Conservation (phyloP, 2,329 filamentous ascomycete genomes). For the Cercospora sp. region DNA sequence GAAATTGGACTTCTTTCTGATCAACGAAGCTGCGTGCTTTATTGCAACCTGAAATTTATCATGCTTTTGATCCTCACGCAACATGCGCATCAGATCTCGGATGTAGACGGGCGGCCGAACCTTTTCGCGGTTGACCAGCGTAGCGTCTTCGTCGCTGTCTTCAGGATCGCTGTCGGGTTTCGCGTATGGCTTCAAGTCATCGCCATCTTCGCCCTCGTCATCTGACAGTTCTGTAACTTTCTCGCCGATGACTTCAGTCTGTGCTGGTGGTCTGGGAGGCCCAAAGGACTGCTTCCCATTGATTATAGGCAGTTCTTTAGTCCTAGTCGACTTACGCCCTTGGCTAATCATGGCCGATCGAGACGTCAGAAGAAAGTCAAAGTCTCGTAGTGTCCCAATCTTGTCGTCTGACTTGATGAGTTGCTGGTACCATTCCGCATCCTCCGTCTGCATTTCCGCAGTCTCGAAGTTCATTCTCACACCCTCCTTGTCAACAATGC, state of each 20-base stretch:
- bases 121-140: conserved; percentile 79
- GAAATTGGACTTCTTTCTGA: conserved; percentile 84
- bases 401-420: conserved; percentile 65
- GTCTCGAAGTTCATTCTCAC: conserved; percentile 80
- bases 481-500: conserved; percentile 65
- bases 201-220: conserved; percentile 53
- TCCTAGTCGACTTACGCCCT: not conserved
- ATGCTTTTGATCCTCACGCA: conserved; percentile 79
- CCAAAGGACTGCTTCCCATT: conserved; percentile 38
- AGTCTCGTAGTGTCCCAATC: conserved; percentile 58
- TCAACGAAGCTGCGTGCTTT: conserved; percentile 72
- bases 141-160: conserved; percentile 92
- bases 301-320: conserved; percentile 26
- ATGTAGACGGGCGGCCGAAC: conserved; percentile 86
- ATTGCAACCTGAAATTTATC: conserved; percentile 82
- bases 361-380: conserved; percentile 42
- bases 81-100: conserved; percentile 74
- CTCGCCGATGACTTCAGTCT: conserved; percentile 38
- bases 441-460: conserved; percentile 71
- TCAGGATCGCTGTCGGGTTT: conserved; percentile 87
- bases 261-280: conserved; percentile 33
- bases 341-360: conserved; percentile 9
- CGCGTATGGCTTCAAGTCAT: conserved; percentile 72
- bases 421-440: conserved; percentile 73
- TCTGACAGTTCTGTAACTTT: conserved; percentile 38